Base-by-base conservation (phyloP, 495 filamentous ascomycete species). In the Schizothecium vesticola region DNA sequence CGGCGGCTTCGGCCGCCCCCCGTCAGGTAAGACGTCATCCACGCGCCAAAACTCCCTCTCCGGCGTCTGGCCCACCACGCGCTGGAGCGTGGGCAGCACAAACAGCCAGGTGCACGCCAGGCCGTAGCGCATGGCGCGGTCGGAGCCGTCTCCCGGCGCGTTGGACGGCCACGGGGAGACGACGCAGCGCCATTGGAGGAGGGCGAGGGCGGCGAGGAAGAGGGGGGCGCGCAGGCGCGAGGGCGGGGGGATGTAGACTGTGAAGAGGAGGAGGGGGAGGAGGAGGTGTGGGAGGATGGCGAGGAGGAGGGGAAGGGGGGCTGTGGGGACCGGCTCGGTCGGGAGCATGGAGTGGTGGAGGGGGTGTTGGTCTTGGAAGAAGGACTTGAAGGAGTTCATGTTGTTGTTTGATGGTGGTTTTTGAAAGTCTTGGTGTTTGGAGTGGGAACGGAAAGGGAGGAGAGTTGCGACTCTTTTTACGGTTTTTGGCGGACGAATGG, bases 91-190 rank as follows among this genome's bases (percentile, higher is more conserved):
- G 1, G 71, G 71, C 13, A 73, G 59, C 4, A 66, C 63, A 22
- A 73, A 67, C 2, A 73, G n/a, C 71, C 71, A 73, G 10, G 71
- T 61, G 16, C 33, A 56, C 23, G 59, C 22, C 10, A 73, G 58
- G 0, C 68, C 71, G 29, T 73, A 73, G 21, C 65, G 56, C 13
- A 66, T 26, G n/a, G 63, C 51, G 31, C 71, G 71, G 19, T 56
- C 23, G 29, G 59, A 63, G 55, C 66, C 68, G 16, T n/a, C 12
- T 6, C 2, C 19, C 1, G 43, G 43, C 3, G 16, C 12, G 66
- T 68, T 70, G 23, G 69, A 66, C 2, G 71, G 71, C 71, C 71
- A 73, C 10, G 63, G 62, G 28, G 71, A 70, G n/a, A 26, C 43
- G 59, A 23, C 13, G 55, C 26, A 61, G 13, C 24, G 55, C 60